Evolutionary conservation across 1,284 basidiomycete species (phyloP), one percentile per base, ranked within the genome.

Genomic region (Violaceomyces palustris): DNA sequence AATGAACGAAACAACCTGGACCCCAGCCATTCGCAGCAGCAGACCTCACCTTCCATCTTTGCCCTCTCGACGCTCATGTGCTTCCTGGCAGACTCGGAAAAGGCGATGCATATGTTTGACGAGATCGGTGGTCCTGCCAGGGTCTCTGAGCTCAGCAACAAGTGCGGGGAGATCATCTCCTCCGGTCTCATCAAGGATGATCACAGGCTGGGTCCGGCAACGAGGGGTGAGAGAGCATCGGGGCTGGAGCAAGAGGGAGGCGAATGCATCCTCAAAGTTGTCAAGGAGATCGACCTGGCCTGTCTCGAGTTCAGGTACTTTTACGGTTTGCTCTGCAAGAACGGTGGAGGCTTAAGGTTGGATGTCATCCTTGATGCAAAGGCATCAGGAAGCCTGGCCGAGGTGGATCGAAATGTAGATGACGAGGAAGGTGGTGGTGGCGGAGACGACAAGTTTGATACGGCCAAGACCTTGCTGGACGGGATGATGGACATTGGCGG

Each of bases 261-360:
- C 18, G 28, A 27, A 1, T 35, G 41, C 14, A 38, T 44, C 26
- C 38, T 54, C 5, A 28, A 30, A 1, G 56, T 51, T 4, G 17
- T 54, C 9, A 59, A 59, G 35, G 51, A 59, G 47, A 59, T 51
- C 17, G 56, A 59, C 32, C 39, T 59, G 40, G 31, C 48, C 14
- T 59, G 56, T 32, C 34, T 59, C 36, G 56, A 59, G 31, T 59
- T 59, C 32, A 31, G 56, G 6, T 59, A 59, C 44, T 59, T 59
- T 12, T 54, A n/a, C n/a, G n/a, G 51, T 47, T 42, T 48, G 2
- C 56, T 54, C 27, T 32, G 8, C 11, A 32, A 17, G 21, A 17
- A 14, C 17, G 31, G 7, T 3, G n/a, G 4, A 9, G 21, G 31
- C 17, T 17, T 8, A 4, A 7, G 7, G 11, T 19, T 4, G 4